These are phyloP conservation scores for Globisporangium viniferum DNA, from an alignment of 352 stramenopile genomes.

Conservation along the genomic window DNA sequence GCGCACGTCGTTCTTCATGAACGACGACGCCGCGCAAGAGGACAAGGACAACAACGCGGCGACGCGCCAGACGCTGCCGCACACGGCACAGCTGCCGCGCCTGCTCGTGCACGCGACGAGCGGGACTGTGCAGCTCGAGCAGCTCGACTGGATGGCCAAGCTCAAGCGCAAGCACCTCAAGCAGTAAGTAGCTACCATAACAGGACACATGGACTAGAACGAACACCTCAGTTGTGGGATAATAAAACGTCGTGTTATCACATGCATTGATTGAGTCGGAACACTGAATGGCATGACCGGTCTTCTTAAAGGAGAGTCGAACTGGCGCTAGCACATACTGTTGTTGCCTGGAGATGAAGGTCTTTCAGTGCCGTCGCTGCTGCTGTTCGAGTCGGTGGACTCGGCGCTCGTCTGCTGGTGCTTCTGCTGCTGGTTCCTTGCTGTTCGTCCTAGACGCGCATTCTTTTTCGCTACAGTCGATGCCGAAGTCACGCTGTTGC, in stretches of 20 bases:
- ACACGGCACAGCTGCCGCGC: slow-evolving; percentile 17
- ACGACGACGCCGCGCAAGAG: slow-evolving; percentile 15
- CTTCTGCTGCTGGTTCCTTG: not conserved
- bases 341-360: not conserved
- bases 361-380: not conserved
- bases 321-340: not conserved
- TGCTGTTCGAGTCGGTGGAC: not conserved
- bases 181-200: slow-evolving; percentile 11
- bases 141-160: slow-evolving; percentile 82
- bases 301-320: not conserved
- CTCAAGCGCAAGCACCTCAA: slow-evolving; percentile 71
- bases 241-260: not conserved
- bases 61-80: slow-evolving; percentile 3
- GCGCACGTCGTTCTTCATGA: slow-evolving; percentile 80
- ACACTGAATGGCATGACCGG: not conserved
- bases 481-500: not conserved
- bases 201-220: not conserved
- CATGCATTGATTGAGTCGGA: not conserved
- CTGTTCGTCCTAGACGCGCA: not conserved
- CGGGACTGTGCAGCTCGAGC: slow-evolving; percentile 41
- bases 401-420: not conserved
- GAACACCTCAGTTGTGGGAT: not conserved
- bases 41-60: not conserved
- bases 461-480: not conserved
- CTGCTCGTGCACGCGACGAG: slow-evolving; percentile 49